Evolutionary conservation across 2,329 filamentous ascomycete species (phyloP), one percentile per base, ranked within the genome.

Genomic region (Parafenestella ontariensis): DNA sequence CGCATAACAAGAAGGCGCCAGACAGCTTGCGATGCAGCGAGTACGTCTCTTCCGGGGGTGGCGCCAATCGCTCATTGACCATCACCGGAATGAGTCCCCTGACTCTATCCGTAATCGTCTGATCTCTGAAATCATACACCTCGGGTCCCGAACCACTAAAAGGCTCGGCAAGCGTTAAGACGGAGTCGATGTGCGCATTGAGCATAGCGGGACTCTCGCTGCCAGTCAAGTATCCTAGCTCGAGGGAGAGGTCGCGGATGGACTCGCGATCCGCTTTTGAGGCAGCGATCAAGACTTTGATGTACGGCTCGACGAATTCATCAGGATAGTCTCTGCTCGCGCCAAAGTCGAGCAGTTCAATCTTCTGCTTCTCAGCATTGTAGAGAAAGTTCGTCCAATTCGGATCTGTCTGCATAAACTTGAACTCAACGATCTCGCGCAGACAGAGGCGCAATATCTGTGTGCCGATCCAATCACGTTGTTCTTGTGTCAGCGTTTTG

Each of bases 301-400:
- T 84, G 75, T 99, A 99, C 15, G 86, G 87, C 2, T 83, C 79
- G 52, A 98, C 88, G 69, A 99, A 99, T 13, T 84, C 79, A 34
- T 86, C 83, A 0, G 93, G 92, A 72, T 88, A 99, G 63, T 92
- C 94, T 66, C 95, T 85, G 18, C 89, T 92, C 31, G 95, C 95
- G 54, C 95, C 95, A 76, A 99, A 99, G 77, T 99, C 96, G 47
- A 99, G 87, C 1, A 99, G 85, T 76, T 96, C 93, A 13, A 99
- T 87, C 70, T 87, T 89, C 66, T 87, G 80, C 3, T 83, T 86
- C 18, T 80, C 66, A 1, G 87, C 80, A 67, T 98, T 95, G 82
- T 92, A 99, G 18, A 98, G 83, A 76, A 99, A 99, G 77, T 99
- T 99, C 29, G 94, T 98, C 95, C 95, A 99, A 81, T 99, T 99